Conservation (phyloP, 2,329 filamentous ascomycete genomes). For the Microcyclospora tardicrescens region DNA sequence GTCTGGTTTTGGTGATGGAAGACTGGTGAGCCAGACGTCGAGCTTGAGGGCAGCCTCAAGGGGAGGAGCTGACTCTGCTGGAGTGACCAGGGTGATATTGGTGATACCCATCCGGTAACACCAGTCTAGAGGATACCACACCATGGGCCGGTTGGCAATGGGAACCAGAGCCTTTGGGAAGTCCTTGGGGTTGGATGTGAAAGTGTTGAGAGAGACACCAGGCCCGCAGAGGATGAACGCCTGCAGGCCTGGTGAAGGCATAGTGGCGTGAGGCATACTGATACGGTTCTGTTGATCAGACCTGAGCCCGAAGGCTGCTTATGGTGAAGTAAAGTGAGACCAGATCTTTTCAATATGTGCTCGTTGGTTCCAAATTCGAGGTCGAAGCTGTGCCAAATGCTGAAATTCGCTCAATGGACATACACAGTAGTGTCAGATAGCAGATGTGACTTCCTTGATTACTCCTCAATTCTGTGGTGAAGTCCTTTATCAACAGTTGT, state of each 20-base stretch:
- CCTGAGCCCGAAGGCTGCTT: too few relatives aligned
- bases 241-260: constrained; percentile 66
- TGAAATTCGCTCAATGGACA: too few relatives aligned
- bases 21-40: constrained; percentile 61
- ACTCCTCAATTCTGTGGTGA: too few relatives aligned
- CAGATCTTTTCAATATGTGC: too few relatives aligned
- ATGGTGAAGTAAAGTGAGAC: too few relatives aligned
- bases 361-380: too few relatives aligned
- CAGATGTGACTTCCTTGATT: too few relatives aligned
- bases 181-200: constrained; percentile 67
- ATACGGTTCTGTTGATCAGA: too few relatives aligned
- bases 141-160: constrained; percentile 76
- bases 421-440: too few relatives aligned
- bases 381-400: too few relatives aligned
- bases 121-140: constrained; percentile 80
- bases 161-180: constrained; percentile 72
- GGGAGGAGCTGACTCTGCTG: constrained; percentile 46
- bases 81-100: constrained; percentile 46
- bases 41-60: constrained; percentile 60
- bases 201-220: constrained; percentile 68
- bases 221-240: constrained; percentile 73
- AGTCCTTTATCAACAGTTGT: too few relatives aligned
- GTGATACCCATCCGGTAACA: constrained; percentile 68
- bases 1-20: constrained; percentile 60
- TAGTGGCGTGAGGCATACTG: constrained; percentile 66